phyloP scores from a whole-genome alignment of 208 protist species.

The Leishmania turanica region DNA sequence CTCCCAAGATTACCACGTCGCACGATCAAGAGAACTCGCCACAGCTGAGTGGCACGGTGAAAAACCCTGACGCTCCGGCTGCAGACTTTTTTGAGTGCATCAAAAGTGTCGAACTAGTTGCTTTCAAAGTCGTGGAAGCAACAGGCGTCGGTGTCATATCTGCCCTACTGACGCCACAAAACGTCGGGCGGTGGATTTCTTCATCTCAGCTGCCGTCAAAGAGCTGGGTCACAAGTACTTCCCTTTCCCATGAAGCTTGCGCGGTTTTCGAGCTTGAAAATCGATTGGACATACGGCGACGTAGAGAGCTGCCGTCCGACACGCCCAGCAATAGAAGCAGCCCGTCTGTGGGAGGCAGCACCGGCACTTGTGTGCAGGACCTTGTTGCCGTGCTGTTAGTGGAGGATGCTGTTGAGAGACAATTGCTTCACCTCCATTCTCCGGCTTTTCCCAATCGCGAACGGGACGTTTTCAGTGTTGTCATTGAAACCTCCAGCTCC shows the following conservation, averaged over 20 bases:
- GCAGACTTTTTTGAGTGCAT: neutral
- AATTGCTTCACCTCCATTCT: neutral
- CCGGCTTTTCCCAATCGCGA: neutral
- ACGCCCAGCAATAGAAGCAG: neutral
- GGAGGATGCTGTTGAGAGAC: neutral
- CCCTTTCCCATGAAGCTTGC: neutral
- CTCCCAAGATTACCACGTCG: neutral
- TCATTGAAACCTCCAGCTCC: slow-evolving; percentile 18
- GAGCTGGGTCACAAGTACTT: slow-evolving; percentile 23
- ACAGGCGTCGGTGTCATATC: slow-evolving; percentile 14
- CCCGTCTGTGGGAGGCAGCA: neutral
- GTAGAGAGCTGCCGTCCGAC: neutral
- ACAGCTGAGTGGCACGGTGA: neutral
- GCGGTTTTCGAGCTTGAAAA: slow-evolving; percentile 11
- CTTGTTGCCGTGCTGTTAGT: neutral
- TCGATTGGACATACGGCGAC: neutral
- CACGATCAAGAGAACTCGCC: neutral
- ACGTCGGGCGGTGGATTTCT: neutral
- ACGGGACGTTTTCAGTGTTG: neutral
- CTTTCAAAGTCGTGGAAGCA: slow-evolving; percentile 18
- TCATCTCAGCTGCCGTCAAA: slow-evolving; percentile 19
- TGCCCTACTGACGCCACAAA: slow-evolving; percentile 11
- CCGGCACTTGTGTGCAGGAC: neutral
- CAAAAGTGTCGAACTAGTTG: slow-evolving; percentile 2
- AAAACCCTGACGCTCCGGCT: neutral